phyloP scores from a whole-genome alignment of 805 yeast species.

The Ogataea parapolymorpha region DNA sequence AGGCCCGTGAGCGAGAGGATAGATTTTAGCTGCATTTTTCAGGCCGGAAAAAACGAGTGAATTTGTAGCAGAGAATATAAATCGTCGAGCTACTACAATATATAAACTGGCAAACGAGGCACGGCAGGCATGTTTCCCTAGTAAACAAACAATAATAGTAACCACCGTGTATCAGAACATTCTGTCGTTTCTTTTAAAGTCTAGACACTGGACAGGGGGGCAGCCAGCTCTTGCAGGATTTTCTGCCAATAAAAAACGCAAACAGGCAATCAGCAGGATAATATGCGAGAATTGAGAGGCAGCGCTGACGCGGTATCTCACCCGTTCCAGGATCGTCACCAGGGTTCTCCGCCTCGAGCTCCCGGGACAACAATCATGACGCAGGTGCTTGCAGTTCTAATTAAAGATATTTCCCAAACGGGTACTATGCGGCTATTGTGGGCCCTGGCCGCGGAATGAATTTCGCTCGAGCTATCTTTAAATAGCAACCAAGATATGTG shows the following conservation, averaged over 20 bases:
- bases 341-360: slow-evolving; percentile 3
- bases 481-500: slow-evolving; percentile 1
- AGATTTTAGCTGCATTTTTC: slow-evolving; percentile 13
- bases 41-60: background rate
- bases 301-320: background rate
- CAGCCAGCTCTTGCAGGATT: background rate
- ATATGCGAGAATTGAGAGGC: background rate
- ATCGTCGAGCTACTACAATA: background rate
- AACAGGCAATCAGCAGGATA: background rate
- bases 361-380: background rate
- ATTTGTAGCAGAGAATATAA: background rate
- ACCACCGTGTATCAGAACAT: slow-evolving; percentile 9
- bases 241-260: background rate
- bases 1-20: slow-evolving; percentile 15
- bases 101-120: slow-evolving; percentile 1
- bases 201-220: slow-evolving; percentile 3
- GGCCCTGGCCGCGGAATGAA: background rate
- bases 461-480: background rate
- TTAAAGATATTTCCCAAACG: slow-evolving; percentile 1
- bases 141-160: slow-evolving; percentile 4
- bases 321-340: background rate
- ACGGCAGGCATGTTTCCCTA: background rate
- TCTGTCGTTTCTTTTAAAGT: slow-evolving; percentile 11
- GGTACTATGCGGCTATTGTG: slow-evolving; percentile 4
- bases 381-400: slow-evolving; percentile 3